These are phyloP conservation scores for Eucalyptus paniculata DNA, from an alignment of 345 rosid species.

Conservation along the genomic window DNA sequence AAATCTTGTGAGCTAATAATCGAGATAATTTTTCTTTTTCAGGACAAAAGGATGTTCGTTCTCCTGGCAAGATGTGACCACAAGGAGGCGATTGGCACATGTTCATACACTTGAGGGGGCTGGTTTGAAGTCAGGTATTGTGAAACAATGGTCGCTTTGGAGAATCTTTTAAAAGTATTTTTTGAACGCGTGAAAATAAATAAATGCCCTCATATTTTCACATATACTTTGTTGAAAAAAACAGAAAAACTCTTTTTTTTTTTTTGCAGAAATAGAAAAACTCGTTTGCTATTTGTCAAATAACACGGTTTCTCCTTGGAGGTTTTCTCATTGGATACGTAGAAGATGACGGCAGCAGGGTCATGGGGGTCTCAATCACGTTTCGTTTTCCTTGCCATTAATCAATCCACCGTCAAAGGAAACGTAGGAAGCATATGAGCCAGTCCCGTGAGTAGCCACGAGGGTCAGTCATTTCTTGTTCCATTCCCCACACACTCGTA, in stretches of 20 bases:
- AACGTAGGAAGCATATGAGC: background rate
- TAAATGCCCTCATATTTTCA: accelerated
- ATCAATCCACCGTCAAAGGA: background rate
- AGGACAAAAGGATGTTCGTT: background rate
- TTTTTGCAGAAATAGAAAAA: background rate
- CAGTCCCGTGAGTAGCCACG: background rate
- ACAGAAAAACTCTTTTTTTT: background rate
- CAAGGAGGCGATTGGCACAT: background rate
- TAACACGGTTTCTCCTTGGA: background rate
- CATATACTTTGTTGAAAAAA: background rate
- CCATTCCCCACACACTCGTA: background rate
- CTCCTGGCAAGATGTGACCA: background rate
- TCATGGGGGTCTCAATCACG: background rate
- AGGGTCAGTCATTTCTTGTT: background rate
- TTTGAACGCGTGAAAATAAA: background rate
- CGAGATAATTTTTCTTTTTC: background rate
- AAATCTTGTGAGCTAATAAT: background rate
- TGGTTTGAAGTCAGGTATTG: background rate
- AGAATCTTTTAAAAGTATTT: background rate
- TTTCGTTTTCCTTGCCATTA: background rate
- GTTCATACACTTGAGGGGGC: background rate
- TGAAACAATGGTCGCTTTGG: background rate
- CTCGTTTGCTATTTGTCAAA: background rate
- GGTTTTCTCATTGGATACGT: background rate
- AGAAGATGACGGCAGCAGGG: background rate